Evolutionary conservation across 257 asterid species (phyloP), one percentile per base, ranked within the genome.

Genomic region (Paulownia fortunei): DNA sequence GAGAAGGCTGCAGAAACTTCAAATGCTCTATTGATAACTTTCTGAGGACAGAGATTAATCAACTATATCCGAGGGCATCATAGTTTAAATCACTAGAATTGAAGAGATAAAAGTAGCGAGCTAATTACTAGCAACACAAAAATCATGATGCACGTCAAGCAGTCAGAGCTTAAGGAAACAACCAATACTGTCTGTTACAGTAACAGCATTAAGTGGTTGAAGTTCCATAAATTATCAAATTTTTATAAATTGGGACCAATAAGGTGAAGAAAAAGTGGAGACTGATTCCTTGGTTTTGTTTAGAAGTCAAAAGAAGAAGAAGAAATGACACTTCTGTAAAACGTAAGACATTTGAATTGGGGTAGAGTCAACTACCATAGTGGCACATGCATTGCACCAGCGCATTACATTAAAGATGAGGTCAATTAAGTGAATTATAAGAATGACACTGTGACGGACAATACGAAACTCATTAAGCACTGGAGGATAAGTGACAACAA

Each of bases 321-420:
- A 24, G 60, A 73, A 16, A 36, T 23, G 30, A 36, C 24, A 27
- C 36, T 52, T 30, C 54, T n/a, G 61, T 51, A 15, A 24, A 56
- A 32, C 4, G 37, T 47, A 30, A 21, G 55, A 62, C 62, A 61
- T n/a, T 37, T n/a, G 8, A 23, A 65, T 32, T 16, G 49, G 52
- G 61, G 75, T 44, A 41, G 21, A 23, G 51, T 39, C 61, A 67
- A 42, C 13, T 41, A 65, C 44, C 72, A 24, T 69, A 55, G 32
- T 41, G 62, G 59, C 5, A 55, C 49, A 67, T 49, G 66, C 67
- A 76, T 42, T 52, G 27, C 34, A 46, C 12, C 32, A 47, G 27
- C 37, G 18, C 30, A 15, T 47, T 62, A 47, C 23, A 44, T 26
- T 74, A 60, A 61, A 61, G 21, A 39, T 39, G 23, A 52, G 8